These are phyloP conservation scores for Lentinula aciculospora DNA, from an alignment of 768 basidiomycete species.

Conservation along the genomic window DNA sequence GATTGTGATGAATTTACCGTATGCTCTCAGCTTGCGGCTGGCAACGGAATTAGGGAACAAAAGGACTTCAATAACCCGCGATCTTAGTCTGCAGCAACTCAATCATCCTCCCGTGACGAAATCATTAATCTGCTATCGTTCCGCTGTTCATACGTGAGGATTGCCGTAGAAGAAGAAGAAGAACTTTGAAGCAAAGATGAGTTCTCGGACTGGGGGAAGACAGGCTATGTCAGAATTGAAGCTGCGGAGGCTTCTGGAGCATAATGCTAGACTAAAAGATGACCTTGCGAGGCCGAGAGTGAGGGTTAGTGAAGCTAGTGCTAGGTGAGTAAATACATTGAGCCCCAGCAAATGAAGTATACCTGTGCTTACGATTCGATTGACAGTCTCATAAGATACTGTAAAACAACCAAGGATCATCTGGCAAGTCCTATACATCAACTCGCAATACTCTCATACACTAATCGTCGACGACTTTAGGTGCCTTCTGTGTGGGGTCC, in stretches of 20 bases:
- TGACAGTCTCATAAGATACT: slow-evolving; percentile 63
- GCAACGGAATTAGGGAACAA: not conserved
- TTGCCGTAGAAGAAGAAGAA: not conserved
- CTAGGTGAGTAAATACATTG: slow-evolving; percentile 39
- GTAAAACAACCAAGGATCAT: slow-evolving; percentile 68
- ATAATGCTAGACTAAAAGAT: slow-evolving; percentile 67
- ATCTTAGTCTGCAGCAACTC: not conserved
- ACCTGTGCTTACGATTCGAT: not conserved
- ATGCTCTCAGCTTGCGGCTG: not conserved
- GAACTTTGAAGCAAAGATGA: not conserved
- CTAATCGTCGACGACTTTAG: not conserved
- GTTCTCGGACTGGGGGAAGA: slow-evolving; percentile 5
- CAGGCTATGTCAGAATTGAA: slow-evolving; percentile 92
- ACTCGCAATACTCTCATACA: slow-evolving; percentile 29
- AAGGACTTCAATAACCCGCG: not conserved
- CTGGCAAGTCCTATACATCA: slow-evolving; percentile 37
- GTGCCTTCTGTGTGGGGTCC: slow-evolving; percentile 97
- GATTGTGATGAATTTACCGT: not conserved
- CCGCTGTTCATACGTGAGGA: not conserved
- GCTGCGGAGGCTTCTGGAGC: slow-evolving; percentile 70
- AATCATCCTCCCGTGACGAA: not conserved
- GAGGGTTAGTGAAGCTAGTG: slow-evolving; percentile 67
- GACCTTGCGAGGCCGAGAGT: slow-evolving; percentile 69
- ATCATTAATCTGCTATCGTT: not conserved
- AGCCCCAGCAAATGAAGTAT: not conserved